phyloP scores from a whole-genome alignment of 225 moss, liverwort and hornwort genomes.

The Takakia lepidozioides region DNA sequence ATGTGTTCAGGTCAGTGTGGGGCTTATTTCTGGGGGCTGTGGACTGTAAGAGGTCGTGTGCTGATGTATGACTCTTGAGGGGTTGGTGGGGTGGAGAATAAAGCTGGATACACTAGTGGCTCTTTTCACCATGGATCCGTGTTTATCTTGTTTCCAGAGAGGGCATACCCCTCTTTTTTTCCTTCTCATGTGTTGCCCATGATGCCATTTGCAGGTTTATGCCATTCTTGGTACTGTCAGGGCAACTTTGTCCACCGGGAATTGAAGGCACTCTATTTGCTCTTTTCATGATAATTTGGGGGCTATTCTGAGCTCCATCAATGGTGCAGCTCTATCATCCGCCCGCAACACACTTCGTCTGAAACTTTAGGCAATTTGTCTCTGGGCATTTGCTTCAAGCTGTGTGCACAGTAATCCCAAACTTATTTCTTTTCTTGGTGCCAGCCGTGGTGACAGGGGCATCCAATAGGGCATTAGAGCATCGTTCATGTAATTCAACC shows the following conservation, averaged over 20 bases:
- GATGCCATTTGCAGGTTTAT: slow-evolving; percentile 6
- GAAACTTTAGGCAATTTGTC: slow-evolving; percentile 2
- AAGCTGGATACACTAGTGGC: too few relatives aligned
- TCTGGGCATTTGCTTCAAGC: slow-evolving; percentile 4
- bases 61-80: too few relatives aligned
- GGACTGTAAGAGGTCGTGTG: too few relatives aligned
- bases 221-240: slow-evolving; percentile 4
- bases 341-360: slow-evolving; percentile 1
- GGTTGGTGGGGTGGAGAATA: too few relatives aligned
- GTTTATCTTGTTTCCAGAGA: too few relatives aligned
- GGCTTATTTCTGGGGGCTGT: too few relatives aligned
- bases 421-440: slow-evolving; percentile 2
- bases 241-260: slow-evolving; percentile 3
- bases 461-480: too few relatives aligned
- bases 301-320: slow-evolving; percentile 2
- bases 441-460: slow-evolving; percentile 1
- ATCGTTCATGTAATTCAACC: too few relatives aligned
- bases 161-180: too few relatives aligned
- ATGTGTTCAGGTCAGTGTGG: too few relatives aligned
- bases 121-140: too few relatives aligned
- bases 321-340: slow-evolving; percentile 2
- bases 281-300: slow-evolving; percentile 6
- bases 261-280: slow-evolving; percentile 5
- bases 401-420: slow-evolving; percentile 1
- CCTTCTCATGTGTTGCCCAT: too few relatives aligned